These are phyloP conservation scores for Ajuga chamaepitys DNA, from an alignment of 257 asterid species.

Conservation along the genomic window DNA sequence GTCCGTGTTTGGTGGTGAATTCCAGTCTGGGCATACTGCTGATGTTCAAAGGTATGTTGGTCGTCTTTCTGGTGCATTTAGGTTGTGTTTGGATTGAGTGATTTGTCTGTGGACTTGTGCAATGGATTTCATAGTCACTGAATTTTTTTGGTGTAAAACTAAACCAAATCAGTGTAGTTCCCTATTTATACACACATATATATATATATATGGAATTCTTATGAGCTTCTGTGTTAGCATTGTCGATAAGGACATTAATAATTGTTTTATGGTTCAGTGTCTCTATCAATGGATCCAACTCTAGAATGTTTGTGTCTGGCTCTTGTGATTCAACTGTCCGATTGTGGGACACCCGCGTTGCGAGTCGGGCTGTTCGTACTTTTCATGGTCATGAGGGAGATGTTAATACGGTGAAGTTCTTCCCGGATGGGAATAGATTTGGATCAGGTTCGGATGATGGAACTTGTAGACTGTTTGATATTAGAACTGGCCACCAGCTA, in stretches of 20 bases:
- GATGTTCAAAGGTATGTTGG: slow-evolving; percentile 67
- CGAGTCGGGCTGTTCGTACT: slow-evolving; percentile 94
- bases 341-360: slow-evolving; percentile 96
- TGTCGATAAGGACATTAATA: slow-evolving; percentile 1
- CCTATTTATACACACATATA: no score
- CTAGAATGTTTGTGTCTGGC: slow-evolving; percentile 88
- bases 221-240: background rate
- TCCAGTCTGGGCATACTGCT: slow-evolving; percentile 93
- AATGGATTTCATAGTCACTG: no score
- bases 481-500: slow-evolving; percentile 96
- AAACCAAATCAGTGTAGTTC: no score
- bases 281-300: slow-evolving; percentile 72
- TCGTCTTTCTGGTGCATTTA: slow-evolving; percentile 6
- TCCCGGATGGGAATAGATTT: slow-evolving; percentile 90
- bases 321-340: slow-evolving; percentile 96
- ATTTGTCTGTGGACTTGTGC: no score
- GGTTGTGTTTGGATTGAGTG: background rate
- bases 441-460: slow-evolving; percentile 98
- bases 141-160: no score
- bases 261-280: slow-evolving; percentile 45
- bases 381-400: slow-evolving; percentile 92
- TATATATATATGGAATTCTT: background rate
- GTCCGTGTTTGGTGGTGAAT: slow-evolving; percentile 93
- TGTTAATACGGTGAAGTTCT: slow-evolving; percentile 86
- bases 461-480: slow-evolving; percentile 82